These are phyloP conservation scores for Penicillium sp. DNA, from an alignment of 2,329 filamentous ascomycete species.

Conservation along the genomic window DNA sequence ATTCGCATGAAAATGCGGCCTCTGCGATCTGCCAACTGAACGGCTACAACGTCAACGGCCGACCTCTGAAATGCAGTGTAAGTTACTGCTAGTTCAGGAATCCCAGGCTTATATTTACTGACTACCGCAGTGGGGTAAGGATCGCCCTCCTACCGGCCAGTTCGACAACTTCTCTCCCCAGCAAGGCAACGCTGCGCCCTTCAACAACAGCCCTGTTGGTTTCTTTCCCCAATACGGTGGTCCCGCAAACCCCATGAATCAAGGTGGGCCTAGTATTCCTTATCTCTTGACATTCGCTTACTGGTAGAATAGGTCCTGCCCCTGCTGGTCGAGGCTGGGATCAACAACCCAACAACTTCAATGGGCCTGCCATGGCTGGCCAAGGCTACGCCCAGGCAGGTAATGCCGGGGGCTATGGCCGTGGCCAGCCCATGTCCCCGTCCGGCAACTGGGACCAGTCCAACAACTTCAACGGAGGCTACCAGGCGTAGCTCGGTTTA, in stretches of 20 bases:
- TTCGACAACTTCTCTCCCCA: conserved; percentile 83
- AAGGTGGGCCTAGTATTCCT: conserved; percentile 43
- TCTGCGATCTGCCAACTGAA: conserved; percentile 98
- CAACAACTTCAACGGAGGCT: conserved; percentile 58
- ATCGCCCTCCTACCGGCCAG: conserved; percentile 82
- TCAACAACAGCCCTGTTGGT: conserved; percentile 68
- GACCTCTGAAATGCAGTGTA: conserved; percentile 97
- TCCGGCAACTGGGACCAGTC: conserved; percentile 54
- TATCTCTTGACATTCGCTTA: conserved; percentile 9
- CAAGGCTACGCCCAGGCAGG: conserved; percentile 62
- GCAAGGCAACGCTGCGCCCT: conserved; percentile 64
- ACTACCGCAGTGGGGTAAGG: conserved; percentile 84
- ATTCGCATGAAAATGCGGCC: conserved; percentile 93
- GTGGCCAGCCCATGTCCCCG: conserved; percentile 60
- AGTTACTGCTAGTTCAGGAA: conserved; percentile 45
- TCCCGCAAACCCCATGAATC: conserved; percentile 61
- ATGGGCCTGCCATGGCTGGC: conserved; percentile 43
- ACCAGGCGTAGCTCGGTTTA: conserved; percentile 52
- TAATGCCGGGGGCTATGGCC: conserved; percentile 81
- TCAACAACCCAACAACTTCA: conserved; percentile 55
- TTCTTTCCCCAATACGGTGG: conserved; percentile 96
- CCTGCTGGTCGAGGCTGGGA: conserved; percentile 57
- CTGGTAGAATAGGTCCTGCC: conserved; percentile 48
- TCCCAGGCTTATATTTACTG: conserved; percentile 27
- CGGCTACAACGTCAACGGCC: conserved; percentile 95